Evolutionary conservation across 306 rosid genomes (phyloP), one percentile per base, ranked within the genome.

Genomic region (Styphnolobium japonicum): DNA sequence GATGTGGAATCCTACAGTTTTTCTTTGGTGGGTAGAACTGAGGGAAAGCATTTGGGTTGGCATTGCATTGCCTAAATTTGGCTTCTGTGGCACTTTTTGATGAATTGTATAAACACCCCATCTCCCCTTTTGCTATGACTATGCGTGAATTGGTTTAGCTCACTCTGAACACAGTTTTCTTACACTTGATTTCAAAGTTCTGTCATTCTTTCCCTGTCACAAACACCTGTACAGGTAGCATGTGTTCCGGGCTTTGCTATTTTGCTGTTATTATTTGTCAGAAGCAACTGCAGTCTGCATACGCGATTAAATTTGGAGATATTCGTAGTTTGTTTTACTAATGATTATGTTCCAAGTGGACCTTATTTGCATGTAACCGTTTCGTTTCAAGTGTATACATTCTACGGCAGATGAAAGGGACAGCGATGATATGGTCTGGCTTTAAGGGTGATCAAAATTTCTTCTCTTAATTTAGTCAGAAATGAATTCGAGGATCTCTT

Each of bases 361-460:
- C 64, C 49, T 77, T 18, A 29, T 37, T 52, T 76, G n/a, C 57
- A 46, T 29, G 48, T 22, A 60, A 40, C 68, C 11, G 82, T 71
- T 71, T 63, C 2, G 23, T 22, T 65, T 52, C 22, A 8, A 36
- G 29, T 4, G 52, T 42, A 22, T 45, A 11, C 27, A 6, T 25
- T 34, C 48, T 55, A 43, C 15, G 49, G 40, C 34, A 12, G 62
- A 67, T 62, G 66, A 51, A 25, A 40, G 27, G 22, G 51, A 40
- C 73, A 39, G 4, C 67, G 6, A 48, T 31, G 43, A 63, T 39
- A 16, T 63, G 2, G 16, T 46, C 7, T 42, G 51, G 49, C 29
- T 52, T 61, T 60, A 10, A 34, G 6, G 25, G 15, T 51, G 29
- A 76, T 39, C n/a, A 5, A 0, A 6, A 27, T 39, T 45, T 57